Conservation (phyloP, 2,329 filamentous ascomycete genomes). For the Fusarium proliferatum region DNA sequence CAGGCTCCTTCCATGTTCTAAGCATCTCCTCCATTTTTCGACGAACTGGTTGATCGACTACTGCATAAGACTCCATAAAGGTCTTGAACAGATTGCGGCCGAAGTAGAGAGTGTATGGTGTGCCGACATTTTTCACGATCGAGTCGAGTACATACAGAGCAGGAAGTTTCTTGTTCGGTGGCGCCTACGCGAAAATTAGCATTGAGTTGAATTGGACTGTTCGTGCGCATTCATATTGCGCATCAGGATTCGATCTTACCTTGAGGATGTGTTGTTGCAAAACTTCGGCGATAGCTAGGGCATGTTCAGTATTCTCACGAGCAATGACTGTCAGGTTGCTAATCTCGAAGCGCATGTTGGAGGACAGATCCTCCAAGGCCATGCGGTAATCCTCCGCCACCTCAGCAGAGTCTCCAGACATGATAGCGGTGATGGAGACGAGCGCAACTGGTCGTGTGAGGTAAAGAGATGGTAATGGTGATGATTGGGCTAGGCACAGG, state of each 20-base stretch:
- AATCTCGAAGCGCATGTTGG: conserved; percentile 94
- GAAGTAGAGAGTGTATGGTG: conserved; percentile 95
- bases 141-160: conserved; percentile 98
- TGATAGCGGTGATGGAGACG: conserved; percentile 45
- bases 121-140: conserved; percentile 98
- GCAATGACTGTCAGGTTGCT: conserved; percentile 97
- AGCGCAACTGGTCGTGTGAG: conserved; percentile 23
- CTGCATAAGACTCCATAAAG: conserved; percentile 95
- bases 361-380: conserved; percentile 89
- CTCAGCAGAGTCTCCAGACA: conserved; percentile 75
- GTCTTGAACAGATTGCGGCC: conserved; percentile 91
- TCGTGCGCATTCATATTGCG: background rate
- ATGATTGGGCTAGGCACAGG: conserved; percentile 22
- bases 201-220: background rate
- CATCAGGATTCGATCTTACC: conserved; percentile 67
- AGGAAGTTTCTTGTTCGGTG: conserved; percentile 89
- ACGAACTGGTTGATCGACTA: conserved; percentile 84
- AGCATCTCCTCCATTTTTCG: conserved; percentile 97
- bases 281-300: conserved; percentile 89
- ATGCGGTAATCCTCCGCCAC: conserved; percentile 95
- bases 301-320: conserved; percentile 96
- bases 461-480: conserved; percentile 13
- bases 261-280: conserved; percentile 93
- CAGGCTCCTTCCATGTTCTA: conserved; percentile 97
- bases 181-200: conserved; percentile 71